phyloP scores from a whole-genome alignment of 306 rosid genomes.

The Cucurbita ficifolia region DNA sequence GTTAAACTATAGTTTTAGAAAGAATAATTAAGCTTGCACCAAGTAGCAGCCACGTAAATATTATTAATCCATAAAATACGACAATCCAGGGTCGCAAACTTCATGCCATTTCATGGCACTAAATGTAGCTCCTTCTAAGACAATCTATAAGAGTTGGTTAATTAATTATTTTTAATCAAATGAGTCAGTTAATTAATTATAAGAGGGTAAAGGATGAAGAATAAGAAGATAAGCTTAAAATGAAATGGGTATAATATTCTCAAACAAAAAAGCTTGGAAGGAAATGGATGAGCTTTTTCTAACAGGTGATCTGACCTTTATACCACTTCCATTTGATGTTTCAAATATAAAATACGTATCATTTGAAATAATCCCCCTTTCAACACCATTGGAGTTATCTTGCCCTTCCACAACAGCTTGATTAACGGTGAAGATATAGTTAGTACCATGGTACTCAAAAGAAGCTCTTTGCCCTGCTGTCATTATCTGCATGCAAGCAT shows the following conservation, averaged over 20 bases:
- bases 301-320: slow-evolving; percentile 39
- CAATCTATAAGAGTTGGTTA: not conserved
- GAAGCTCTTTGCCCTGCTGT: slow-evolving; percentile 78
- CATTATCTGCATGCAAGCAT: slow-evolving; percentile 49
- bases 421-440: slow-evolving; percentile 66
- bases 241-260: slow-evolving; percentile 1
- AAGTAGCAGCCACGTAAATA: not conserved
- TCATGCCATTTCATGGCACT: not conserved
- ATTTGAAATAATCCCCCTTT: slow-evolving; percentile 73
- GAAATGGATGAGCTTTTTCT: slow-evolving; percentile 2
- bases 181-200: not conserved
- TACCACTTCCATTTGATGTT: slow-evolving; percentile 72
- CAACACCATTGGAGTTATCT: slow-evolving; percentile 39
- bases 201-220: not conserved
- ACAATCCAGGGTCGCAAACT: not conserved
- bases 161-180: not conserved
- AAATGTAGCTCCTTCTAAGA: not conserved
- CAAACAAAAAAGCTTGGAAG: not conserved
- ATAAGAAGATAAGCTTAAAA: not conserved
- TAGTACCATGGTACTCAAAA: slow-evolving; percentile 69
- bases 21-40: not conserved
- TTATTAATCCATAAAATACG: not conserved
- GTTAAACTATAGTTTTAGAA: not conserved
- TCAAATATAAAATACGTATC: slow-evolving; percentile 83
- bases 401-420: slow-evolving; percentile 56